These are phyloP conservation scores for Coemansia javaensis DNA, from an alignment of 192 early-diverging fungal genomes.

Conservation along the genomic window DNA sequence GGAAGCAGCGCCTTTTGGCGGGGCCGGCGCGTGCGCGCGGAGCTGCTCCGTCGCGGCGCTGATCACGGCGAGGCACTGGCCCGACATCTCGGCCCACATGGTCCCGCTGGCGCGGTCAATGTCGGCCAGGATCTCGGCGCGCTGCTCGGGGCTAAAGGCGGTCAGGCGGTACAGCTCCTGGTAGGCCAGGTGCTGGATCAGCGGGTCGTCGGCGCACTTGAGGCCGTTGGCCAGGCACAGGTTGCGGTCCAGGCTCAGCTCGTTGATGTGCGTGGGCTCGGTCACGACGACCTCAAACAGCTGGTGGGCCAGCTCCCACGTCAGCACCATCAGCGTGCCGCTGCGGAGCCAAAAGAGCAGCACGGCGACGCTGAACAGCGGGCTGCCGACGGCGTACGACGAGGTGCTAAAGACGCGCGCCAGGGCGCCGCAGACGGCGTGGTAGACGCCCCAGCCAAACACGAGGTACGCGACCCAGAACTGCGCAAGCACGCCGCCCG, in stretches of 20 bases:
- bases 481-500: constrained; percentile 7
- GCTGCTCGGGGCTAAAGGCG: constrained; percentile 27
- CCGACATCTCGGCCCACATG: constrained; percentile 42
- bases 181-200: constrained; percentile 43
- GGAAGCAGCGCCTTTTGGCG: constrained; percentile 14
- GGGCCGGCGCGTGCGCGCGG: constrained; percentile 11
- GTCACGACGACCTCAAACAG: constrained; percentile 44
- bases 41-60: constrained; percentile 25
- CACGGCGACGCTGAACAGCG: constrained; percentile 27
- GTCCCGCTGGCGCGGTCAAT: constrained; percentile 35
- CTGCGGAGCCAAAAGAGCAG: constrained; percentile 37
- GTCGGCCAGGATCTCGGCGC: constrained; percentile 27
- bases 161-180: constrained; percentile 44
- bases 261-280: constrained; percentile 43
- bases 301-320: constrained; percentile 49
- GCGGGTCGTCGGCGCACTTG: constrained; percentile 9
- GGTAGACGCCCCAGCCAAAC: constrained; percentile 43
- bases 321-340: constrained; percentile 19
- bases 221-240: constrained; percentile 39
- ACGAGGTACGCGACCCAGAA: constrained; percentile 45
- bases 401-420: constrained; percentile 31
- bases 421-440: constrained; percentile 24
- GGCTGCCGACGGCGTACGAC: constrained; percentile 36
- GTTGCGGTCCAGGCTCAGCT: constrained; percentile 42
- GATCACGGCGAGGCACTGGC: constrained; percentile 33